phyloP scores from a whole-genome alignment of 331 rosid genomes.

The Saraca asoca region DNA sequence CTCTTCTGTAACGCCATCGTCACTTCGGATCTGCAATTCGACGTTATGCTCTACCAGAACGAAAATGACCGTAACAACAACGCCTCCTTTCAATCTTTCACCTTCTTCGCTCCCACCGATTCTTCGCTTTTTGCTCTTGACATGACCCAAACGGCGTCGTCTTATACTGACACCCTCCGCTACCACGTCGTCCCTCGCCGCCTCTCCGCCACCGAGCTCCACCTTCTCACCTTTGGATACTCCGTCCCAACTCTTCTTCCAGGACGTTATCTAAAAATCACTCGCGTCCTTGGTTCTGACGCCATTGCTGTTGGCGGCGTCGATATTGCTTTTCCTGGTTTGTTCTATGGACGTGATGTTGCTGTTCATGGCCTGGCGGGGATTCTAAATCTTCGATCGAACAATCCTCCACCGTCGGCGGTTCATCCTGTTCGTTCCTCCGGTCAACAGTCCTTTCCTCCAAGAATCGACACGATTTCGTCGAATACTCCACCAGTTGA shows the following conservation, averaged over 20 bases:
- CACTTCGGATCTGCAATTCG: slow-evolving; percentile 61
- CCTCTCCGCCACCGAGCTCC: slow-evolving; percentile 54
- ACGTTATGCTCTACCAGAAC: slow-evolving; percentile 35
- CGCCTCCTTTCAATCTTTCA: slow-evolving; percentile 38
- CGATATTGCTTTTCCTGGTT: slow-evolving; percentile 42
- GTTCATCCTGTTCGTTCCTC: neutral
- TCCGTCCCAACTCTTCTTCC: slow-evolving; percentile 57
- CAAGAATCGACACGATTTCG: slow-evolving; percentile 18
- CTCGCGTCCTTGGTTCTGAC: slow-evolving; percentile 18
- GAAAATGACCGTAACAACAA: neutral
- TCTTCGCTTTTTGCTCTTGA: slow-evolving; percentile 63
- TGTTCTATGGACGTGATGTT: slow-evolving; percentile 46
- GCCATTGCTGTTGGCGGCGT: slow-evolving; percentile 39
- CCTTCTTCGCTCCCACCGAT: slow-evolving; percentile 68
- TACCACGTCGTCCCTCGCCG: slow-evolving; percentile 64
- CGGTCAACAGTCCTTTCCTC: neutral
- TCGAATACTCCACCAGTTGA: neutral
- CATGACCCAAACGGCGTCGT: slow-evolving; percentile 56
- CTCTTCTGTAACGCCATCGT: slow-evolving; percentile 71
- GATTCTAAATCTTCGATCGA: slow-evolving; percentile 33
- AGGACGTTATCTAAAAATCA: slow-evolving; percentile 29
- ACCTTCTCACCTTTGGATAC: slow-evolving; percentile 39
- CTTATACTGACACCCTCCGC: slow-evolving; percentile 58
- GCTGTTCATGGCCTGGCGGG: slow-evolving; percentile 63
- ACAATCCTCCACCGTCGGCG: neutral